phyloP scores from a whole-genome alignment of 495 filamentous ascomycete species.

The Stereocaulon alpinum region DNA sequence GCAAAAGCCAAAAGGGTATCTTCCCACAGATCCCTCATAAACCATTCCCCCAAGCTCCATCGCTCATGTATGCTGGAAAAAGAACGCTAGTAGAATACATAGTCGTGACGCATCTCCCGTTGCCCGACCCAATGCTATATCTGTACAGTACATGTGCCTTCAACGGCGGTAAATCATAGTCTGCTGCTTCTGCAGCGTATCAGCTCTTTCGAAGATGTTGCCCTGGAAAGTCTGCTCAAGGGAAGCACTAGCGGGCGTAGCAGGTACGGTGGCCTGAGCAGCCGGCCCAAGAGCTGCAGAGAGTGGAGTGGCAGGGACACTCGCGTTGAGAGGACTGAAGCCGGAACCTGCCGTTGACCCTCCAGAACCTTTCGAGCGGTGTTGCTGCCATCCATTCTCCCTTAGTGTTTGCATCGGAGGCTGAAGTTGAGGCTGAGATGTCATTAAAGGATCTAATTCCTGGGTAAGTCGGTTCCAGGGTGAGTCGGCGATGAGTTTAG shows the following conservation, averaged over 20 bases:
- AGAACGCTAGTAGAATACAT: neutral
- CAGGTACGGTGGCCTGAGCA: constrained; percentile 71
- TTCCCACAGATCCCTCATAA: neutral
- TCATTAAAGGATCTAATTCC: constrained; percentile 16
- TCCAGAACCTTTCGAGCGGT: constrained; percentile 12
- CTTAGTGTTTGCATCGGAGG: constrained; percentile 3
- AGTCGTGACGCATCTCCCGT: neutral
- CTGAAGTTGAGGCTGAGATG: constrained; percentile 3
- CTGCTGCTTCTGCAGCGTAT: constrained; percentile 54
- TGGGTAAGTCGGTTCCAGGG: constrained; percentile 56
- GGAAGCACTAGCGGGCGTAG: constrained; percentile 60
- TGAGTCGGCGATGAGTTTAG: constrained; percentile 60
- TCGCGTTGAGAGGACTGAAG: constrained; percentile 24
- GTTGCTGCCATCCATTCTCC: constrained; percentile 16
- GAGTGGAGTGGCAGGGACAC: constrained; percentile 56
- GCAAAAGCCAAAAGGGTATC: neutral
- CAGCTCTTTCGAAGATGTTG: constrained; percentile 65
- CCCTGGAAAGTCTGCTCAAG: constrained; percentile 53
- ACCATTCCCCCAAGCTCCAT: constrained; percentile 7
- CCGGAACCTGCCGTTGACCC: constrained; percentile 31
- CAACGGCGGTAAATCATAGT: constrained; percentile 20
- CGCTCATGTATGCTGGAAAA: constrained; percentile 4
- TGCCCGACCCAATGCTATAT: neutral
- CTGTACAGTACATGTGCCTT: neutral
- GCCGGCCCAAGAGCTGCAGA: constrained; percentile 82